Evolutionary conservation across 208 protist genomes (phyloP).

Genomic region (Trypanosoma cruzi): DNA sequence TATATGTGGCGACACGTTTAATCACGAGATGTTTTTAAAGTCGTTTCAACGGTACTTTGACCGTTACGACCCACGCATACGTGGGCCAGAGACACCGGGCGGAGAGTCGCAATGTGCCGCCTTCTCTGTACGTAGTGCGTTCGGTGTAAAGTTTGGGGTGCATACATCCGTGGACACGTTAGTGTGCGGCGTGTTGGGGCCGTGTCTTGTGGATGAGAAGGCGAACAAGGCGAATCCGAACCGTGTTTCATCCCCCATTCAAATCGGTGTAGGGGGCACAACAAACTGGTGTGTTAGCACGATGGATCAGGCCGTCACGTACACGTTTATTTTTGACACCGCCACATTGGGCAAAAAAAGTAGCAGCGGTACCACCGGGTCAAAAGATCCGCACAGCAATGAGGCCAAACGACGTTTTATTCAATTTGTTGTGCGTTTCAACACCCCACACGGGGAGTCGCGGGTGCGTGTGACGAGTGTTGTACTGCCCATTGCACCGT

Average conservation of each 20-base stretch:
- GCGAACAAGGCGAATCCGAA: slow-evolving; percentile 36
- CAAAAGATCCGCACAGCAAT: background rate
- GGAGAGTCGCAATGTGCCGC: slow-evolving; percentile 1
- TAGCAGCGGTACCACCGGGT: background rate
- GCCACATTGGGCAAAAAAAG: slow-evolving; percentile 47
- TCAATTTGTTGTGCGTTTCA: slow-evolving; percentile 96
- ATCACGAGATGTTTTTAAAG: slow-evolving; percentile 79
- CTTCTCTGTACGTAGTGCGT: slow-evolving; percentile 49
- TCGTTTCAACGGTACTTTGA: slow-evolving; percentile 81
- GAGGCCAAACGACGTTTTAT: slow-evolving; percentile 69
- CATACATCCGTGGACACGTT: slow-evolving; percentile 77
- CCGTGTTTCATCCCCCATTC: slow-evolving; percentile 49
- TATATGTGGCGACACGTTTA: slow-evolving; percentile 96
- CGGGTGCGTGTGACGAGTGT: slow-evolving; percentile 92
- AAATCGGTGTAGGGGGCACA: slow-evolving; percentile 62
- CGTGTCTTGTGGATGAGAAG: slow-evolving; percentile 58
- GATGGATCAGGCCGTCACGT: slow-evolving; percentile 59
- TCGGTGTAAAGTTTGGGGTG: slow-evolving; percentile 69
- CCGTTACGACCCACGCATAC: slow-evolving; percentile 46
- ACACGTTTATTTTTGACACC: slow-evolving; percentile 81
- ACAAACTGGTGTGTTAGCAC: slow-evolving; percentile 68
- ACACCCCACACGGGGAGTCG: slow-evolving; percentile 68
- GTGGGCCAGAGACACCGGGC: background rate
- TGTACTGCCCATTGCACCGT: slow-evolving; percentile 59
- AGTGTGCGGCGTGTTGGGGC: slow-evolving; percentile 69